Evolutionary conservation across 2,329 filamentous ascomycete species (phyloP).

Genomic region (Cercospora berteroae): DNA sequence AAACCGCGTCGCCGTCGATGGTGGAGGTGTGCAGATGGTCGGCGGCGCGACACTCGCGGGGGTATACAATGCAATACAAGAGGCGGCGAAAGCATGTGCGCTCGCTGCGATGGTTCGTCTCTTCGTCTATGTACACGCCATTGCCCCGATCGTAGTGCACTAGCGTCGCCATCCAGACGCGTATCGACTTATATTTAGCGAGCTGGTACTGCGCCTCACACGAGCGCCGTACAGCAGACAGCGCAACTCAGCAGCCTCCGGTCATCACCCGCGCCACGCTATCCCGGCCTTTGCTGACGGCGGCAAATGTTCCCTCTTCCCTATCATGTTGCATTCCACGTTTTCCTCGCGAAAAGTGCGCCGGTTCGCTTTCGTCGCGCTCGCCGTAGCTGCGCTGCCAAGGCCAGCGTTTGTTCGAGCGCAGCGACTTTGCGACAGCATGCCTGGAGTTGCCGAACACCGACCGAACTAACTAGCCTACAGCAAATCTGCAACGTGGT

Average conservation of each 20-base stretch:
- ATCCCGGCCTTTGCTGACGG: conserved; percentile 2
- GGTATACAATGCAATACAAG: not conserved
- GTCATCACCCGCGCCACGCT: not conserved
- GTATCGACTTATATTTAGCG: conserved; percentile 3
- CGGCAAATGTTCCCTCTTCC: not conserved
- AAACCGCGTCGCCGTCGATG: not conserved
- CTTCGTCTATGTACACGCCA: not conserved
- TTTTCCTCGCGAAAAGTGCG: not conserved
- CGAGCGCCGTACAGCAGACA: not conserved
- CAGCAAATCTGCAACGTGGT: conserved; percentile 3
- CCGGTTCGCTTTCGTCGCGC: not conserved
- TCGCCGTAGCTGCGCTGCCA: not conserved
- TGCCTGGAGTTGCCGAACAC: not conserved
- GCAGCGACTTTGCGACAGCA: not conserved
- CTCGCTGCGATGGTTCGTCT: not conserved
- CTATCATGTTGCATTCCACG: not conserved
- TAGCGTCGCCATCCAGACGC: not conserved
- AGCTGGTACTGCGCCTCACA: conserved; percentile 1
- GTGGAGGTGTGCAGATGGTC: not conserved
- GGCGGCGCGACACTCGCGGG: not conserved
- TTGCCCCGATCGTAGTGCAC: not conserved
- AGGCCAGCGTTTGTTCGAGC: not conserved
- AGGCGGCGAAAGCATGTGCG: not conserved
- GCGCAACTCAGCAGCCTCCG: not conserved
- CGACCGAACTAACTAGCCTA: not conserved